Evolutionary conservation across 192 early-diverging fungal genomes (phyloP).

Genomic region (Dimargaris verticillata): DNA sequence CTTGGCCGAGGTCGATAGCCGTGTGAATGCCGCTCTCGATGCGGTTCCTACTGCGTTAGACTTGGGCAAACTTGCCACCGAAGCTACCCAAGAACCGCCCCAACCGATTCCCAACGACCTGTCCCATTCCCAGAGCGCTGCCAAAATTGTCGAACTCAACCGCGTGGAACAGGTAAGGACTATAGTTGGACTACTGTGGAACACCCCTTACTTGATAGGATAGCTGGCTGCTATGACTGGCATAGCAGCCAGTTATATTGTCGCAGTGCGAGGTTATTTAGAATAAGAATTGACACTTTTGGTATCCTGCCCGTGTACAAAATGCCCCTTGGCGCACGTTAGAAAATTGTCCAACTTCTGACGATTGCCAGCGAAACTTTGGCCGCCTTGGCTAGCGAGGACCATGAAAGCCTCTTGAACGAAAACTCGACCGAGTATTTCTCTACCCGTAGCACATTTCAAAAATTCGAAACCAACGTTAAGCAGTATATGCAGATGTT

Average conservation of each 20-base stretch:
- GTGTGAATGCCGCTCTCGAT: not conserved
- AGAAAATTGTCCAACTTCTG: not conserved
- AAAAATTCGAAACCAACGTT: not conserved
- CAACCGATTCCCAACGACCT: not conserved
- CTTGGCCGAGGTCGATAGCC: not conserved
- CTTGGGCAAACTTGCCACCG: not conserved
- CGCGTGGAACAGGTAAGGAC: not conserved
- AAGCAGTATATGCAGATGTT: constrained; percentile 5
- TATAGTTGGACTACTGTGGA: not conserved
- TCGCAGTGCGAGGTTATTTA: not conserved
- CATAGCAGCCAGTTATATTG: not conserved
- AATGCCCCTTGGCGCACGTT: not conserved
- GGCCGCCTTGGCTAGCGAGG: not conserved
- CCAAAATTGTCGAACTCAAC: constrained; percentile 4
- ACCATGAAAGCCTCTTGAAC: not conserved
- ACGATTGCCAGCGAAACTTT: not conserved
- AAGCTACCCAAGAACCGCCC: not conserved
- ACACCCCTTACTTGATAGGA: not conserved
- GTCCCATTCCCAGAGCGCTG: not conserved
- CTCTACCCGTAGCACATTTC: not conserved
- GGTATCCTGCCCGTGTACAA: not conserved
- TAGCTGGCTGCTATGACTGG: not conserved
- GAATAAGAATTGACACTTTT: not conserved
- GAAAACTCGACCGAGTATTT: not conserved
- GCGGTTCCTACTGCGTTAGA: not conserved